Percentiles rank a stretch among this genome's conserved stretches.
Conservation (phyloP, 2,329 filamentous ascomycete species). For the Cordyceps cateniannulata region DNA sequence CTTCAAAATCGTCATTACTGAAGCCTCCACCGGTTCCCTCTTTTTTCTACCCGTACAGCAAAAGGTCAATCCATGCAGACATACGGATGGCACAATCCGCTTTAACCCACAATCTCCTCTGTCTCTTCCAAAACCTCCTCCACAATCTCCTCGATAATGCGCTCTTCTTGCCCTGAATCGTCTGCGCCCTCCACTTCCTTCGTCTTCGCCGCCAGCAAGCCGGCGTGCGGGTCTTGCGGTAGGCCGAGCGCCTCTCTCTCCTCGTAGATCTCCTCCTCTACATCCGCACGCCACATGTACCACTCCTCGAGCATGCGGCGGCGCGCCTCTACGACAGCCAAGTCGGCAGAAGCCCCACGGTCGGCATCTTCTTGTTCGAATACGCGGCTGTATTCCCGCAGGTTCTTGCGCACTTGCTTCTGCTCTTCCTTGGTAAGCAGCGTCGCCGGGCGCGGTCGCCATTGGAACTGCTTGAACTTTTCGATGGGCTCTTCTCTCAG, state of each 20-base stretch:
- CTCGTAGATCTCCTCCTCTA: conserved; percentile 64
- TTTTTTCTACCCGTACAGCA: conserved; percentile 27
- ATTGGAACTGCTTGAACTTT: conserved; percentile 96
- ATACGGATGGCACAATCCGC: not conserved
- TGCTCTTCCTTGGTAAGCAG: conserved; percentile 95
- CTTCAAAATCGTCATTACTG: conserved; percentile 25
- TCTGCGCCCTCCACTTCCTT: conserved; percentile 44
- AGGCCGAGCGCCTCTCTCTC: conserved; percentile 65
- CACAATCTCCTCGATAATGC: conserved; percentile 81
- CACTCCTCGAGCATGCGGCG: conserved; percentile 81
- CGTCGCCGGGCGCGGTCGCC: conserved; percentile 87
- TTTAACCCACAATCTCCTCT: conserved; percentile 61
- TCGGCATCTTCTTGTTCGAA: conserved; percentile 96
- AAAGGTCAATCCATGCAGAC: conserved; percentile 15
- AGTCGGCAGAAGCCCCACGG: conserved; percentile 87
- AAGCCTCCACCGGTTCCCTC: conserved; percentile 23
- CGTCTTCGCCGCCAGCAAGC: conserved; percentile 51
- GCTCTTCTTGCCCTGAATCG: conserved; percentile 53
- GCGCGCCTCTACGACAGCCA: conserved; percentile 85
- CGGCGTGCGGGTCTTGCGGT: conserved; percentile 57
- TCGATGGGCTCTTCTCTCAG: conserved; percentile 89
- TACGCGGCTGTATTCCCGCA: conserved; percentile 88
- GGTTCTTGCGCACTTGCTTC: conserved; percentile 95
- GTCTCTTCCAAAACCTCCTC: conserved; percentile 80
- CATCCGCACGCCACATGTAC: conserved; percentile 71